Evolutionary conservation across 768 basidiomycete species (phyloP).

Genomic region (Boletus fagicola): DNA sequence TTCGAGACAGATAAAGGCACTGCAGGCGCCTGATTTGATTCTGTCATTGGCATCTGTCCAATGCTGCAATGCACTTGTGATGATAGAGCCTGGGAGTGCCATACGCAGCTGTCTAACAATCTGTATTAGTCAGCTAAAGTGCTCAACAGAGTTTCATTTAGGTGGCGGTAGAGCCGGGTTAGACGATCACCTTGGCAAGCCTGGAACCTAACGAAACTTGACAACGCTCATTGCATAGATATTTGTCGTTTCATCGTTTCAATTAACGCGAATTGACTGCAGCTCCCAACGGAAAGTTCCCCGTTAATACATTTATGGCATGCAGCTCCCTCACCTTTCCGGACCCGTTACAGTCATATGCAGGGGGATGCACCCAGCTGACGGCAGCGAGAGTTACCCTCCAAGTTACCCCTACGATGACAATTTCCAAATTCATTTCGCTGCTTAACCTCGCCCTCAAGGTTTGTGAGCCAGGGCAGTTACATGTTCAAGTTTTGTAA

Average conservation of each 20-base stretch:
- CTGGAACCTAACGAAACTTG: constrained; percentile 17
- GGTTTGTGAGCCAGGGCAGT: constrained; percentile 27
- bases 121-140: constrained; percentile 24
- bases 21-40: constrained; percentile 26
- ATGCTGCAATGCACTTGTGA: constrained; percentile 14
- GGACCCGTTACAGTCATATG: constrained; percentile 36
- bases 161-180: constrained; percentile 3
- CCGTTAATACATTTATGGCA: constrained; percentile 35
- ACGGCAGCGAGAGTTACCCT: constrained; percentile 26
- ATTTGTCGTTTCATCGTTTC: constrained; percentile 9
- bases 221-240: constrained; percentile 13
- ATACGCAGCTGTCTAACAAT: background rate
- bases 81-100: constrained; percentile 18
- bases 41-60: constrained; percentile 23
- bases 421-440: constrained; percentile 23
- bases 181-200: constrained; percentile 23
- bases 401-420: constrained; percentile 12
- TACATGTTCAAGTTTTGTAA: constrained; percentile 28
- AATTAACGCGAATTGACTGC: constrained; percentile 9
- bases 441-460: constrained; percentile 21
- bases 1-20: constrained; percentile 24
- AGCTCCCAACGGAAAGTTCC: constrained; percentile 19
- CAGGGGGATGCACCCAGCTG: constrained; percentile 25
- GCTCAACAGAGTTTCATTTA: constrained; percentile 14
- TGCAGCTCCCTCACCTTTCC: constrained; percentile 14